A percentile compares a stretch with the other conserved stretches of the same genome.
Conservation (phyloP, 768 basidiomycete genomes). For the Sarcomyxa edulis region DNA sequence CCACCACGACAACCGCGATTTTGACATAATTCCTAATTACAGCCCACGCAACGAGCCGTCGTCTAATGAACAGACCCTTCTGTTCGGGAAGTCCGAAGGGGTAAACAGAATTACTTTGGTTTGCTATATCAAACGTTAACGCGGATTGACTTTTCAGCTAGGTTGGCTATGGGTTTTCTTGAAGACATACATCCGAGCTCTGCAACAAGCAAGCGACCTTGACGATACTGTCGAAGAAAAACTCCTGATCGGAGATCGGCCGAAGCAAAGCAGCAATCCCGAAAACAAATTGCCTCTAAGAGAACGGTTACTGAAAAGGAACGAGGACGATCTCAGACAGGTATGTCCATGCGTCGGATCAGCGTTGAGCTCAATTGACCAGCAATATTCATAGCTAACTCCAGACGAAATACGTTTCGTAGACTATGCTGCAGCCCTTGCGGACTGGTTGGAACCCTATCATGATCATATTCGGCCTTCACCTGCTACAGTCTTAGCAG, state of each 20-base stretch:
- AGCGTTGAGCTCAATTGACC: too few species aligned
- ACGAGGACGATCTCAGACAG: constrained; percentile 49
- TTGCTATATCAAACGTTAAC: not conserved
- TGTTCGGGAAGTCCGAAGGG: constrained; percentile 59
- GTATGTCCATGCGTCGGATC: too few species aligned
- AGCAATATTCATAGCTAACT: constrained; percentile 46
- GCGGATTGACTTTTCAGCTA: constrained; percentile 31
- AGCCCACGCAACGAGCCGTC: constrained; percentile 52
- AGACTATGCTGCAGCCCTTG: constrained; percentile 55
- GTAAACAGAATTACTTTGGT: constrained; percentile 32
- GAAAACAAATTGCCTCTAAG: constrained; percentile 46
- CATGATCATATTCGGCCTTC: constrained; percentile 72
- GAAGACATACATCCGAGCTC: constrained; percentile 70
- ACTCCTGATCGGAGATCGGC: constrained; percentile 73
- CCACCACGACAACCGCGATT: constrained; percentile 87
- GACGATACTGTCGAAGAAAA: constrained; percentile 81
- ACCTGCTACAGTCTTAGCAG: constrained; percentile 63
- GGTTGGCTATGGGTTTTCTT: constrained; percentile 72
- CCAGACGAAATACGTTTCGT: constrained; percentile 53
- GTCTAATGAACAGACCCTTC: constrained; percentile 62
- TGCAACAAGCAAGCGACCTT: constrained; percentile 76
- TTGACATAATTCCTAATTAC: constrained; percentile 70
- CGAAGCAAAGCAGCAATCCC: constrained; percentile 52
- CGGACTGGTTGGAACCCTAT: constrained; percentile 74
- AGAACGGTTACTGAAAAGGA: constrained; percentile 50